Conservation (phyloP, 306 rosid genomes). For the Mimosa pudica region DNA sequence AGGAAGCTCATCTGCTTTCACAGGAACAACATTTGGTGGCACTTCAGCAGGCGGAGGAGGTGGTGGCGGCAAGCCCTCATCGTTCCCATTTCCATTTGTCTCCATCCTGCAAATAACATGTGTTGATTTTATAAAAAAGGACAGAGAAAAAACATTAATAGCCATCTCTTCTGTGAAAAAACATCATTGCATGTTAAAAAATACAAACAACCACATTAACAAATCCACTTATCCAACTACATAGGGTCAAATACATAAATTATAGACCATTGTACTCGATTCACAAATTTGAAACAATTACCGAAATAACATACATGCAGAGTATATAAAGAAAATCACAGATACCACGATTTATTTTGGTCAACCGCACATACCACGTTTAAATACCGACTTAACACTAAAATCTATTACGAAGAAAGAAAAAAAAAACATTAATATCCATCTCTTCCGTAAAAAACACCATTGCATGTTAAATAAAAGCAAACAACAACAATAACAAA, state of each 20-base stretch:
- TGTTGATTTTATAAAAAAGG: not conserved
- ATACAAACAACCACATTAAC: not conserved
- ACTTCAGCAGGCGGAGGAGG: conserved; percentile 70
- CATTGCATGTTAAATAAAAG: too few species aligned
- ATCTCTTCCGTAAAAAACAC: too few species aligned
- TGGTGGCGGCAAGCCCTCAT: conserved; percentile 66
- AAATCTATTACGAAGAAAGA: not conserved
- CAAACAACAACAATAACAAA: too few species aligned
- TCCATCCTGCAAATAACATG: conserved; percentile 47
- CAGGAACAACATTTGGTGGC: conserved; percentile 73
- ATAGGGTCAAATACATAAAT: too few species aligned
- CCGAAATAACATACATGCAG: too few species aligned
- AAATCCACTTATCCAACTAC: too few species aligned
- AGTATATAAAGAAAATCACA: too few species aligned
- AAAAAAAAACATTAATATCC: too few species aligned
- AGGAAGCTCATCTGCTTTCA: conserved; percentile 41
- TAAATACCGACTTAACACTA: not conserved
- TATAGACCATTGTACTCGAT: too few species aligned
- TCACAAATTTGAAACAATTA: too few species aligned
- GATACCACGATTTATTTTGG: too few species aligned
- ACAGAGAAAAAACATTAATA: not conserved
- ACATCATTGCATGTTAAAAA: not conserved
- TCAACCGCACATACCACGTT: not conserved
- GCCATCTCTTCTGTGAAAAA: not conserved
- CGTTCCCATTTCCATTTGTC: conserved; percentile 55